Base-by-base conservation (phyloP, 2,329 filamentous ascomycete species). In the Fusarium sp. region DNA sequence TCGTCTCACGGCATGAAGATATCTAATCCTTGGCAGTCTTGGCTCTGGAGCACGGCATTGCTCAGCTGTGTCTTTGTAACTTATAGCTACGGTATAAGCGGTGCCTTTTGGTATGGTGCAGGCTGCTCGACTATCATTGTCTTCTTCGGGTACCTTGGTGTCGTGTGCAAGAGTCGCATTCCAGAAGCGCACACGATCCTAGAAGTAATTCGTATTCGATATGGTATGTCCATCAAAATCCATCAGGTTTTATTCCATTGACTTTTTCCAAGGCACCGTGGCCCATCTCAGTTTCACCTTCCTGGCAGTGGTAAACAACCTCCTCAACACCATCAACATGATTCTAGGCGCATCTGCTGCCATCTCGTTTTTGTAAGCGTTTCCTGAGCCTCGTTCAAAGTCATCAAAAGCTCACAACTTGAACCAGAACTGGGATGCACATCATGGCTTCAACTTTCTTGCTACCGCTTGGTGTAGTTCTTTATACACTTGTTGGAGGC, bases 291-390 rank as follows among this genome's bases (percentile, higher is more conserved):
- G 95, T 5, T 97, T 95, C 81, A 93, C 95, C 72, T 86, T 92
- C 2, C 97, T 97, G 74, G 94, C 93, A 35, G 84, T 97, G 32
- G 91, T 93, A 82, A 97, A 94, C 54, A 95, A 96, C 78, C 93
- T 97, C 38, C 87, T 97, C 15, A 95, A 97, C 40, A 95, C 94
- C 3, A 91, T 95, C 60, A 97, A 97, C 94, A 86, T 98, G 68
- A 89, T 97, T 69, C 94, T 95, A 15, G 95, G 95, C 68, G 95
- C 94, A 54, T 78, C 82, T 4, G 82, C 83, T 5, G 95, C 95
- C 0, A 89, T 84, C 54, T 80, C 81, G 25, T 81, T 83, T 1
- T 74, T 85, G 63, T 69, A 47, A 37, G 63, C 6, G 11, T 17
- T 4, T 27, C 14, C 27, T 25, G 9, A 25, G 14, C 22, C 7